These are phyloP conservation scores for Steccherinum ochraceum DNA, from an alignment of 768 basidiomycete species.

Conservation along the genomic window DNA sequence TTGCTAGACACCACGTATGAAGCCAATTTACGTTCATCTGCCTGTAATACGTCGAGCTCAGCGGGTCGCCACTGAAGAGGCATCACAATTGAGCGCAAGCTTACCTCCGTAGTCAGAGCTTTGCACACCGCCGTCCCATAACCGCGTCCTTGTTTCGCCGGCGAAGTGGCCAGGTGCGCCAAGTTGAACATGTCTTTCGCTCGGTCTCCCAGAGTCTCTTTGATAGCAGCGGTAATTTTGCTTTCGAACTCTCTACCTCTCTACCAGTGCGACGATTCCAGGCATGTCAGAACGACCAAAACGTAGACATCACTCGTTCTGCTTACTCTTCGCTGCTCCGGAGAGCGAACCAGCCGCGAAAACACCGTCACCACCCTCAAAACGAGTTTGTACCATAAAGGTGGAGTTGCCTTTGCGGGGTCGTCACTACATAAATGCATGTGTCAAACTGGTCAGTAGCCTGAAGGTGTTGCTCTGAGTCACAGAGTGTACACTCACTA, in stretches of 20 bases:
- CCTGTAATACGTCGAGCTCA: too few species aligned
- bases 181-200: constrained; percentile 2
- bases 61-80: too few species aligned
- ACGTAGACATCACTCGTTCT: background rate
- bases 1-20: constrained; percentile 9
- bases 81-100: too few species aligned
- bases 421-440: too few species aligned
- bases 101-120: constrained; percentile 1
- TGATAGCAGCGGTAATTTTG: background rate
- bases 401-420: background rate
- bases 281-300: background rate
- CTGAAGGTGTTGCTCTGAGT: background rate
- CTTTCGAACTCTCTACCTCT: background rate
- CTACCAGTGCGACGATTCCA: too few species aligned
- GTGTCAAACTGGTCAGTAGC: too few species aligned
- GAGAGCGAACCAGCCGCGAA: background rate
- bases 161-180: background rate
- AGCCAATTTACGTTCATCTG: constrained; percentile 4
- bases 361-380: background rate
- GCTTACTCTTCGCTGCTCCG: background rate
- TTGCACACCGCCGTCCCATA: constrained; percentile 7
- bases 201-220: constrained; percentile 4
- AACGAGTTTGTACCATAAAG: too few species aligned
- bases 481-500: background rate
- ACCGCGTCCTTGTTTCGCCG: constrained; percentile 7